Percentiles rank a stretch among this genome's conserved stretches.
These are phyloP conservation scores for Piper betle DNA, from an alignment of 164 flowering plant genomes.

Conservation along the genomic window DNA sequence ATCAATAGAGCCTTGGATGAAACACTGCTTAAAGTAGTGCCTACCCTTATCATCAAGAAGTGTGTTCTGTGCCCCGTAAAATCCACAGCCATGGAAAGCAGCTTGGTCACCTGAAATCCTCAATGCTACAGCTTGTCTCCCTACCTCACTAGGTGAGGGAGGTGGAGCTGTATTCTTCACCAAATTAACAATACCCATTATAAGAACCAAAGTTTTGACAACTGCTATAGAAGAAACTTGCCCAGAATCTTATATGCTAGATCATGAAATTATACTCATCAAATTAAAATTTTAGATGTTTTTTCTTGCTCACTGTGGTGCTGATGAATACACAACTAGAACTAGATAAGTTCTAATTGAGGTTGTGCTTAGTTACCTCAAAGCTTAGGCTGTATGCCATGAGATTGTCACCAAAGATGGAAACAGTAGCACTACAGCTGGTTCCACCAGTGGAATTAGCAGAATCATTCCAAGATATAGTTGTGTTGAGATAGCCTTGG, in stretches of 20 bases:
- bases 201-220: too few species aligned
- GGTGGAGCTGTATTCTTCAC: slow-evolving; percentile 20
- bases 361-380: slow-evolving; percentile 23
- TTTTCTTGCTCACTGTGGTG: too few species aligned
- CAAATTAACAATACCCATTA: too few species aligned
- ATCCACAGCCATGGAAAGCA: slow-evolving; percentile 75
- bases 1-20: slow-evolving; percentile 76
- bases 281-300: too few species aligned
- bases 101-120: slow-evolving; percentile 53
- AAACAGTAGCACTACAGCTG: slow-evolving; percentile 34
- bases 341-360: too few species aligned
- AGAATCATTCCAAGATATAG: slow-evolving; percentile 71
- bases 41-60: slow-evolving; percentile 55
- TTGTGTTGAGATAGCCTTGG: slow-evolving; percentile 44
- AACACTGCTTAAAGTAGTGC: slow-evolving; percentile 61
- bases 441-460: slow-evolving; percentile 80
- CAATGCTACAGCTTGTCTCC: slow-evolving; percentile 1
- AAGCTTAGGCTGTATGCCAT: slow-evolving; percentile 69
- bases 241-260: too few species aligned
- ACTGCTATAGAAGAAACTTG: too few species aligned
- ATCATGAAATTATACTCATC: too few species aligned
- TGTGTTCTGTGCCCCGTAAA: slow-evolving; percentile 83
- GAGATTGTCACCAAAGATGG: slow-evolving; percentile 49
- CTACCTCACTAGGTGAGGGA: slow-evolving; percentile 6
- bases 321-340: too few species aligned